A percentile compares a stretch with the other conserved stretches of the same genome.
These are phyloP conservation scores for Pythium coloratum DNA, from an alignment of 352 stramenopile species.

Conservation along the genomic window DNA sequence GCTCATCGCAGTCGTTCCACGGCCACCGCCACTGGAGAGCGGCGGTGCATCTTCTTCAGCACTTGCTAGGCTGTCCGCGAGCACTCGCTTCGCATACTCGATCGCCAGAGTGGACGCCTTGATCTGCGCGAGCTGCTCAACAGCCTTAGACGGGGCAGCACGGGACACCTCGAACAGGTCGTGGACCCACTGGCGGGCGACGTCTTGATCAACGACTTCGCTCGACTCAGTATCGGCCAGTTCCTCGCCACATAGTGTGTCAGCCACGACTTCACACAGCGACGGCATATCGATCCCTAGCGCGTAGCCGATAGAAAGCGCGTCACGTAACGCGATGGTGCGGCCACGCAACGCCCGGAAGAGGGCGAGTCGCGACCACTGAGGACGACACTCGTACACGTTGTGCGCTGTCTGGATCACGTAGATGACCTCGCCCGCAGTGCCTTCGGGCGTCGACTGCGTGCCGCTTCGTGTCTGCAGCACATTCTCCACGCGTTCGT, in stretches of 20 bases:
- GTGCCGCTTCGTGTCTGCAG: slow-evolving; percentile 34
- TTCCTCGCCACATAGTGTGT: slow-evolving; percentile 64
- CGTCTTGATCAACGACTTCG: not conserved
- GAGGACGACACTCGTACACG: slow-evolving; percentile 84
- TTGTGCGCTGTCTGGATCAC: slow-evolving; percentile 78
- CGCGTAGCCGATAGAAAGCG: slow-evolving; percentile 83
- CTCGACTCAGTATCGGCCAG: slow-evolving; percentile 23
- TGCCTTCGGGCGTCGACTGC: slow-evolving; percentile 32
- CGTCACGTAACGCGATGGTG: slow-evolving; percentile 60
- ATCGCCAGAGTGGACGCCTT: slow-evolving; percentile 37
- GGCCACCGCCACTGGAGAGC: not conserved
- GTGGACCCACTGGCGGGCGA: slow-evolving; percentile 53
- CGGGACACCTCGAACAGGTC: slow-evolving; percentile 76
- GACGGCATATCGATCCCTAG: slow-evolving; percentile 88
- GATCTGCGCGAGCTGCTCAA: slow-evolving; percentile 67
- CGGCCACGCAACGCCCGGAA: slow-evolving; percentile 69
- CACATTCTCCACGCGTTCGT: slow-evolving; percentile 72
- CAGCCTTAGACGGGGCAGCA: slow-evolving; percentile 59
- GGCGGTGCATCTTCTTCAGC: not conserved
- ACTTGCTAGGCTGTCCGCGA: not conserved
- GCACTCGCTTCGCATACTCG: slow-evolving; percentile 22
- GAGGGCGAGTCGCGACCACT: slow-evolving; percentile 81
- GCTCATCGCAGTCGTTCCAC: slow-evolving; percentile 6
- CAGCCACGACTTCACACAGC: slow-evolving; percentile 78
- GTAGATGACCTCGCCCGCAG: slow-evolving; percentile 45